Evolutionary conservation across 495 filamentous ascomycete genomes (phyloP), one percentile per base, ranked within the genome.

Genomic region (Lepraria neglecta): DNA sequence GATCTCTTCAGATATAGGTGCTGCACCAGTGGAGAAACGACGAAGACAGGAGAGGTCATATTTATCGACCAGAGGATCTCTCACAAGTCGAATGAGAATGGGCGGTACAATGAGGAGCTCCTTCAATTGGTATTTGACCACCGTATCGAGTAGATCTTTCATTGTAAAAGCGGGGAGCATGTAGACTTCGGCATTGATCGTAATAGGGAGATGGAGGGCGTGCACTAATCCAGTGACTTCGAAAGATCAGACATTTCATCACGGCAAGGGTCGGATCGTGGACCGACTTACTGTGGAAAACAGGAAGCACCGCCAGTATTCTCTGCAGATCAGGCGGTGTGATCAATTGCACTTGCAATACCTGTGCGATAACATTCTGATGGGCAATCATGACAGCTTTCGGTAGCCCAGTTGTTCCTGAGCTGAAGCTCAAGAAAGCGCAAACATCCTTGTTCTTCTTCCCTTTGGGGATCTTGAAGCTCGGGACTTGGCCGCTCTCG

Each of bases 81-180:
- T 79, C 15, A 87, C 80, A 47, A 89, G 73, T 11, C 86, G 79
- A 61, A 89, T 87, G 6, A 87, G 72, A 59, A 89, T 86, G 0
- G 86, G 87, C 7, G 87, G 86, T 4, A 88, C 87, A 62, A 87
- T 76, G 45, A 87, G 78, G 51, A 88, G 65, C 60, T 89, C 84
- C 0, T 65, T 70, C 57, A 89, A 75, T 53, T 78, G 65, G 65
- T 82, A 79, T 55, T 80, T 68, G 42, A 72, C 72, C 12, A 84
- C 74, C 0, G 80, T 78, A 24, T 72, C 63, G 17, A 87, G 78
- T 76, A 89, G 81, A 24, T 59, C 56, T 44, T 79, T 69, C 70
- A 87, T 80, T 27, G 75, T 81, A 71, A 87, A 88, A 1, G 69
- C 59, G 0, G 81, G 79, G 55, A 87, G 79, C 74, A 85, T 81